A percentile compares a stretch with the other conserved stretches of the same genome.
phyloP scores from a whole-genome alignment of 768 basidiomycete genomes.

The Pulveroboletus sp. region DNA sequence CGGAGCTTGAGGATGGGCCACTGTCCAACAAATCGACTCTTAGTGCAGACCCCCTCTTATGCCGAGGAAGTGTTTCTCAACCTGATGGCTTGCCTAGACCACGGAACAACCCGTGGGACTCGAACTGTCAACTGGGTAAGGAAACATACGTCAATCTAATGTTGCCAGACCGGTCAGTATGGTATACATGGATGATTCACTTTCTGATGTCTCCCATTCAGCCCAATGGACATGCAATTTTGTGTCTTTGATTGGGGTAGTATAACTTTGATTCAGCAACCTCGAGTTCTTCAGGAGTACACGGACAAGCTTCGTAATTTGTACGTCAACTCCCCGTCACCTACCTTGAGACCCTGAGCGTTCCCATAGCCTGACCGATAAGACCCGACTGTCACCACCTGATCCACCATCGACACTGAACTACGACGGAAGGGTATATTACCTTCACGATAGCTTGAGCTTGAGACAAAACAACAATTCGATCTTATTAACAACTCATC shows the following conservation, averaged over 20 bases:
- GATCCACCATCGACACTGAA: slow-evolving; percentile 43
- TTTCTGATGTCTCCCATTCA: slow-evolving; percentile 21
- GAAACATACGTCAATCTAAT: slow-evolving; percentile 44
- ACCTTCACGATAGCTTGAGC: slow-evolving; percentile 43
- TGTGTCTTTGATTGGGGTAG: slow-evolving; percentile 33
- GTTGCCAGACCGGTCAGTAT: slow-evolving; percentile 52
- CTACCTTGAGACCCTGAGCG: slow-evolving; percentile 1
- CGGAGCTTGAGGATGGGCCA: background rate
- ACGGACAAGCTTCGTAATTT: slow-evolving; percentile 35
- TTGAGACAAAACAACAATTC: slow-evolving; percentile 42
- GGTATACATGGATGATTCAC: background rate
- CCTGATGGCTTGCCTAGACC: background rate
- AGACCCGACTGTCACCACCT: slow-evolving; percentile 34
- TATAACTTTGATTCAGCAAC: slow-evolving; percentile 32
- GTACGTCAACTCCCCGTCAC: slow-evolving; percentile 31
- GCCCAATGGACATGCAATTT: slow-evolving; percentile 57
- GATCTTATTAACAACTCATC: slow-evolving; percentile 4
- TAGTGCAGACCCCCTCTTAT: background rate
- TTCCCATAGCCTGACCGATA: slow-evolving; percentile 31
- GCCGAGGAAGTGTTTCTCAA: background rate
- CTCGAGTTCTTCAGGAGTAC: slow-evolving; percentile 41
- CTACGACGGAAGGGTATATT: slow-evolving; percentile 37
- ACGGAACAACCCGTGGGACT: background rate
- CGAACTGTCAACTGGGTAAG: slow-evolving; percentile 34
- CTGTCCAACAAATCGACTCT: background rate